phyloP scores from a whole-genome alignment of 2,329 filamentous ascomycete species.

The Xylariaceae sp. region DNA sequence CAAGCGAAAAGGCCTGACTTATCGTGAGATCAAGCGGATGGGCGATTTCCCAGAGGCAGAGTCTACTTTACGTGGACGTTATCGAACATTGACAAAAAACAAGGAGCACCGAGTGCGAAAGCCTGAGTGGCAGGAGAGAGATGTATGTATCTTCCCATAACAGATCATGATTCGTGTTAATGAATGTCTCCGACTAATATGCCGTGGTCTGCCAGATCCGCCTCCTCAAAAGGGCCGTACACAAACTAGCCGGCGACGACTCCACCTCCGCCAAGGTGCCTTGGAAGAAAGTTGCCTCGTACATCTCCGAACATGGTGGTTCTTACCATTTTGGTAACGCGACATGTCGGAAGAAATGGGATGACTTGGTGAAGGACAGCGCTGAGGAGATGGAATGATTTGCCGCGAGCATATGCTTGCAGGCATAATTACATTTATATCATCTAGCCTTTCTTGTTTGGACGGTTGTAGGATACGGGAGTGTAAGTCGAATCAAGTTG shows the following conservation, averaged over 20 bases:
- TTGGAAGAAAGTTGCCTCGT: constrained; percentile 55
- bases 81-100: constrained; percentile 61
- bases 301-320: constrained; percentile 49
- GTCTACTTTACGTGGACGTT: constrained; percentile 68
- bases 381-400: too few relatives aligned
- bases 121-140: constrained; percentile 58
- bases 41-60: constrained; percentile 61
- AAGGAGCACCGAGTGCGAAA: constrained; percentile 60
- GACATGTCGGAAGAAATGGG: constrained; percentile 57
- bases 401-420: too few relatives aligned
- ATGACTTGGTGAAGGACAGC: constrained; percentile 36
- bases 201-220: constrained; percentile 33
- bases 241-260: constrained; percentile 30
- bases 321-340: constrained; percentile 57
- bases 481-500: not conserved
- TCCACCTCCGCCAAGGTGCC: constrained; percentile 38
- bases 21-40: constrained; percentile 56
- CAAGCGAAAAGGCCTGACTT: constrained; percentile 56
- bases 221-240: constrained; percentile 43
- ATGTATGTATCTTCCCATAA: constrained; percentile 49
- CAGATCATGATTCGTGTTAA: too few relatives aligned
- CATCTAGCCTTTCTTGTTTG: not conserved
- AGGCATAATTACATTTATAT: too few relatives aligned
- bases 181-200: not conserved
- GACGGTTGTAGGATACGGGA: constrained; percentile 16